phyloP scores from a whole-genome alignment of 352 stramenopile species.

The Globisporangium megalacanthum region DNA sequence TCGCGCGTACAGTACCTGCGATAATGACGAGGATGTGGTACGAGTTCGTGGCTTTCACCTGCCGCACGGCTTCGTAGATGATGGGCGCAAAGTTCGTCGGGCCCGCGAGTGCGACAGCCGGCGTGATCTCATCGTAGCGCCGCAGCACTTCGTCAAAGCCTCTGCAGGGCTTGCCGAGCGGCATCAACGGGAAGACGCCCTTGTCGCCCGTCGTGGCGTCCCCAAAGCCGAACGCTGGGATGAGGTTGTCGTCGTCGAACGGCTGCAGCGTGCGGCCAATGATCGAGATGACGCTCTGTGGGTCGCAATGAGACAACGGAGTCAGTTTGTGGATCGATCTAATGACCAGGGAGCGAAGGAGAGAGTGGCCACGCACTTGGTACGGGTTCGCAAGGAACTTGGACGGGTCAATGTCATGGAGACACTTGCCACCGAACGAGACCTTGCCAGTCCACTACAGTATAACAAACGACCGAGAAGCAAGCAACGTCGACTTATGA shows the following conservation, averaged over 20 bases:
- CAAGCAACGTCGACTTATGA: neutral
- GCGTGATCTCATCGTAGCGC: slow-evolving; percentile 49
- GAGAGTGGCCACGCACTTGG: slow-evolving; percentile 33
- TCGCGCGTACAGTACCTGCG: slow-evolving; percentile 21
- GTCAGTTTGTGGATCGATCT: slow-evolving; percentile 4
- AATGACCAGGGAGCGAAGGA: too few relatives aligned
- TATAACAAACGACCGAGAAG: slow-evolving; percentile 4
- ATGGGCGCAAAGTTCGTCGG: slow-evolving; percentile 79
- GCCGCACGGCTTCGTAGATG: slow-evolving; percentile 63
- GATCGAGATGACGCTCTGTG: slow-evolving; percentile 58
- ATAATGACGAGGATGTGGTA: slow-evolving; percentile 81
- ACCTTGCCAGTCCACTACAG: slow-evolving; percentile 59
- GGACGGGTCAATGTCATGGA: slow-evolving; percentile 67
- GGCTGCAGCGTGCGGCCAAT: slow-evolving; percentile 57
- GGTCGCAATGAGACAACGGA: too few relatives aligned
- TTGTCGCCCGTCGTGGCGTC: slow-evolving; percentile 49
- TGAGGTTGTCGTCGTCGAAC: slow-evolving; percentile 69
- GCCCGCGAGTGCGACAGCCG: slow-evolving; percentile 38
- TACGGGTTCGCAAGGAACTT: slow-evolving; percentile 53
- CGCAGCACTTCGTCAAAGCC: slow-evolving; percentile 52
- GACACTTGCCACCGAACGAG: slow-evolving; percentile 52
- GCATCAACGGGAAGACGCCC: slow-evolving; percentile 46
- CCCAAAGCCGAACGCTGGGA: slow-evolving; percentile 74
- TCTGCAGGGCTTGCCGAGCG: slow-evolving; percentile 28
- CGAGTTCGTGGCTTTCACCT: slow-evolving; percentile 32